These are phyloP conservation scores for Candida gigantensis DNA, from an alignment of 1,139 yeast species.

Conservation along the genomic window DNA sequence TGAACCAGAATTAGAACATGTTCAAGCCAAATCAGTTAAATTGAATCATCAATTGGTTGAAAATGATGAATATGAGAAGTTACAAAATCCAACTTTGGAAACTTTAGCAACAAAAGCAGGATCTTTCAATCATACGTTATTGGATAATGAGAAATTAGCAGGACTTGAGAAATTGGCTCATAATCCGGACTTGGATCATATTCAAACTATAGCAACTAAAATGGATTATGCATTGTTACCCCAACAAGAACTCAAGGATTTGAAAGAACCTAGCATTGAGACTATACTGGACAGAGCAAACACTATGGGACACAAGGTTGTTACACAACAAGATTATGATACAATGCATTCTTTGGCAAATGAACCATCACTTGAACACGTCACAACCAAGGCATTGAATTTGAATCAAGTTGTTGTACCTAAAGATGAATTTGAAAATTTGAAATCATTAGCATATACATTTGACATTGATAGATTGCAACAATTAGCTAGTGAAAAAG, in stretches of 20 bases:
- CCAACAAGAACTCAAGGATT: conserved; percentile 20
- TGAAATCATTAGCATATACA: conserved; percentile 16
- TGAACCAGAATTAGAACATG: conserved; percentile 13
- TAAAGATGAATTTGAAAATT: conserved; percentile 17
- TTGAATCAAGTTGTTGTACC: conserved; percentile 21
- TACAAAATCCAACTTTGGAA: conserved; percentile 19
- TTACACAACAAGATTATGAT: conserved; percentile 16
- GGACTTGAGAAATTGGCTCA: conserved; percentile 16
- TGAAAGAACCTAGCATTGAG: conserved; percentile 19
- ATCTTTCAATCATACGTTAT: conserved; percentile 2
- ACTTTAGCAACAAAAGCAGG: conserved; percentile 15
- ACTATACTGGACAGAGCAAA: conserved; percentile 22
- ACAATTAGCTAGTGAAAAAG: conserved; percentile 21
- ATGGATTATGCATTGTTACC: conserved; percentile 13
- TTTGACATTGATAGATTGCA: conserved; percentile 29
- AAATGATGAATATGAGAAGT: conserved; percentile 14
- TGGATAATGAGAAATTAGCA: conserved; percentile 13
- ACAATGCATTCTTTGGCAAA: conserved; percentile 19
- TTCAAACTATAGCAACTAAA: conserved; percentile 18
- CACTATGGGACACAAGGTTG: conserved; percentile 15
- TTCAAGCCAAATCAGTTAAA: conserved; percentile 14
- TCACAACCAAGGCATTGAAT: conserved; percentile 22
- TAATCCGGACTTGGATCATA: conserved; percentile 22
- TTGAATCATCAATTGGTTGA: conserved; percentile 19
- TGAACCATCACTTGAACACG: conserved; percentile 21